Evolutionary conservation across 2,329 filamentous ascomycete genomes (phyloP).

Genomic region (Cryoendolithus antarcticus): DNA sequence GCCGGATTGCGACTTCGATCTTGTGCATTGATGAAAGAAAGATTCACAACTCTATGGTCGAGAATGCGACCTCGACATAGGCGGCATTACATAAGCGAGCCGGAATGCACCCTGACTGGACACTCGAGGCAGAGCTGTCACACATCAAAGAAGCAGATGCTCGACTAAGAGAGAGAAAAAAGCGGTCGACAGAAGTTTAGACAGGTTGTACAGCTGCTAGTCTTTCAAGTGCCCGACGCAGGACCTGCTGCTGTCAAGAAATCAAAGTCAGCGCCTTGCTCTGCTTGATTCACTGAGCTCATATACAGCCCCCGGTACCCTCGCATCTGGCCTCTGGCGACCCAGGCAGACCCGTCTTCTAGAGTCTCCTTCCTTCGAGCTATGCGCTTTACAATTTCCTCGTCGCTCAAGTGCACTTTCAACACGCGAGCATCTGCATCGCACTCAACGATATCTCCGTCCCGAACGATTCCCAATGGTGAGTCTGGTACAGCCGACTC

Average conservation of each 20-base stretch:
- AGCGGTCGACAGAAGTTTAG: too few species aligned
- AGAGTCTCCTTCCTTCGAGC: conserved; percentile 16
- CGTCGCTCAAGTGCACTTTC: conserved; percentile 29
- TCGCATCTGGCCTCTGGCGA: conserved; percentile 25
- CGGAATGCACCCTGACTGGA: too few species aligned
- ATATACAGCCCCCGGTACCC: conserved; percentile 50
- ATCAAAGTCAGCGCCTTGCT: conserved; percentile 49
- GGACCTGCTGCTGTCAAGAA: conserved; percentile 35
- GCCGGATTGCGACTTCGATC: too few species aligned
- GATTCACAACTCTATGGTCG: too few species aligned
- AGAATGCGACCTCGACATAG: too few species aligned
- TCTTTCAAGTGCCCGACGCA: not conserved
- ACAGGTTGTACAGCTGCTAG: too few species aligned
- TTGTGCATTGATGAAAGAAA: too few species aligned
- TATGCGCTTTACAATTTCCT: conserved; percentile 30
- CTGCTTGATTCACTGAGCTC: conserved; percentile 48
- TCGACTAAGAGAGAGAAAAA: too few species aligned
- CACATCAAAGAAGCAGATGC: too few species aligned
- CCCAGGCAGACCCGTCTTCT: conserved; percentile 16
- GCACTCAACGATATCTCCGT: conserved; percentile 36
- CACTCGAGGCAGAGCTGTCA: too few species aligned
- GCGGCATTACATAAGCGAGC: too few species aligned
- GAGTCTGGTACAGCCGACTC: conserved; percentile 37
- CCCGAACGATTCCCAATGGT: conserved; percentile 35
- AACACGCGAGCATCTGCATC: conserved; percentile 32